These are phyloP conservation scores for Penicillium malachiteum DNA, from an alignment of 495 filamentous ascomycete species.

Conservation along the genomic window DNA sequence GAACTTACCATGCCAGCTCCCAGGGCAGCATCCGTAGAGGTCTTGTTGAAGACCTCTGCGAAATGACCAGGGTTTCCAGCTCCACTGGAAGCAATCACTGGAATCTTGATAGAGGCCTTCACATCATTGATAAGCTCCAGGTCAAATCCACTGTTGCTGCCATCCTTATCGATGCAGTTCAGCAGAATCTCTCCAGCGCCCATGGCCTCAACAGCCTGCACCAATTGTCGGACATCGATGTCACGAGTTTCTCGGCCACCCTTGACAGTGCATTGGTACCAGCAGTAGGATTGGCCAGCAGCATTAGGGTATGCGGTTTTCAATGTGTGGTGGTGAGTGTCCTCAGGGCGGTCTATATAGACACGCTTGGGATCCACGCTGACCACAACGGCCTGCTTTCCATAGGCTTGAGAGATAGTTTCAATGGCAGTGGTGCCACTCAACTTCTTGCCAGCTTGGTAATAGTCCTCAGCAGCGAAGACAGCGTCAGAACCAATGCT, in stretches of 20 bases:
- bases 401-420: slow-evolving; percentile 89
- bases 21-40: slow-evolving; percentile 85
- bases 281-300: slow-evolving; percentile 78
- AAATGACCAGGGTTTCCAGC: slow-evolving; percentile 90
- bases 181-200: slow-evolving; percentile 91
- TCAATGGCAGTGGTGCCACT: slow-evolving; percentile 88
- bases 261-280: slow-evolving; percentile 98
- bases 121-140: slow-evolving; percentile 86
- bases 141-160: slow-evolving; percentile 93
- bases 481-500: slow-evolving; percentile 97
- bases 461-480: slow-evolving; percentile 85
- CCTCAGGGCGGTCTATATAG: slow-evolving; percentile 70
- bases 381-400: slow-evolving; percentile 95
- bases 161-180: slow-evolving; percentile 97
- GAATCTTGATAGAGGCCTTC: slow-evolving; percentile 80
- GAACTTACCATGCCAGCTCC: slow-evolving; percentile 85
- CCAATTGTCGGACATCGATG: slow-evolving; percentile 84
- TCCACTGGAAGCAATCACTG: slow-evolving; percentile 92
- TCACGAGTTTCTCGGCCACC: slow-evolving; percentile 89
- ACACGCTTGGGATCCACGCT: slow-evolving; percentile 91
- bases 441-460: slow-evolving; percentile 61
- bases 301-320: slow-evolving; percentile 68
- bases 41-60: slow-evolving; percentile 82
- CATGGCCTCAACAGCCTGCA: slow-evolving; percentile 91
- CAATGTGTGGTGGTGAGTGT: slow-evolving; percentile 77